Conservation (phyloP, 2,329 filamentous ascomycete species). For the Microsporum canis region DNA sequence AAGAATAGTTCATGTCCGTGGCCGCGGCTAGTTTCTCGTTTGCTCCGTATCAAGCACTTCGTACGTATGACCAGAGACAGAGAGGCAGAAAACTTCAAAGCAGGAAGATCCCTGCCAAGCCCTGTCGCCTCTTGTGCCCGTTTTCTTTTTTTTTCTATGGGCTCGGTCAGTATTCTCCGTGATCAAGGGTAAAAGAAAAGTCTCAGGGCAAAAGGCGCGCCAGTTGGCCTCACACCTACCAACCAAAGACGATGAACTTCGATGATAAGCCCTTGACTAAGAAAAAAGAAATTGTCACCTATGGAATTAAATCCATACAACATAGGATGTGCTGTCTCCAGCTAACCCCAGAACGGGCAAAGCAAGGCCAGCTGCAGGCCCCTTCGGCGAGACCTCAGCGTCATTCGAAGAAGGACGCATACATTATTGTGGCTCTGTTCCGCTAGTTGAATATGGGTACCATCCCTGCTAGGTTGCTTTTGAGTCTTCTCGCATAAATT, state of each 20-base stretch:
- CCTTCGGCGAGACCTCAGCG: not conserved
- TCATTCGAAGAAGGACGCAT: not conserved
- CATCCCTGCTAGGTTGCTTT: not conserved
- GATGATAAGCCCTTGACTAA: not conserved
- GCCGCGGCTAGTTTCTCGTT: not conserved
- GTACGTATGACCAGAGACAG: not conserved
- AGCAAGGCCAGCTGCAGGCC: not conserved
- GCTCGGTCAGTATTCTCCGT: not conserved
- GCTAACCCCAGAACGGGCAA: not conserved
- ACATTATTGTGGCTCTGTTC: not conserved
- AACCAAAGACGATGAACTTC: not conserved
- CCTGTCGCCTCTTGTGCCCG: not conserved
- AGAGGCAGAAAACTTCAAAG: not conserved
- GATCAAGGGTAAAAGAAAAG: not conserved
- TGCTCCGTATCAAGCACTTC: too few species aligned
- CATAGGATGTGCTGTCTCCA: not conserved
- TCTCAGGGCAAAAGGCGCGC: not conserved
- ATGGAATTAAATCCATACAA: not conserved
- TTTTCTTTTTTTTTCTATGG: not conserved
- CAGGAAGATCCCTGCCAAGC: not conserved
- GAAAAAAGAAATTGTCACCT: not conserved
- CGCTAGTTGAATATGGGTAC: not conserved
- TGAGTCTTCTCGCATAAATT: constrained; percentile 1
- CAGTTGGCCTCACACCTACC: not conserved
- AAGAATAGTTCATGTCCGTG: not conserved